phyloP scores from a whole-genome alignment of 2,329 filamentous ascomycete species.

The Fusarium compactum region DNA sequence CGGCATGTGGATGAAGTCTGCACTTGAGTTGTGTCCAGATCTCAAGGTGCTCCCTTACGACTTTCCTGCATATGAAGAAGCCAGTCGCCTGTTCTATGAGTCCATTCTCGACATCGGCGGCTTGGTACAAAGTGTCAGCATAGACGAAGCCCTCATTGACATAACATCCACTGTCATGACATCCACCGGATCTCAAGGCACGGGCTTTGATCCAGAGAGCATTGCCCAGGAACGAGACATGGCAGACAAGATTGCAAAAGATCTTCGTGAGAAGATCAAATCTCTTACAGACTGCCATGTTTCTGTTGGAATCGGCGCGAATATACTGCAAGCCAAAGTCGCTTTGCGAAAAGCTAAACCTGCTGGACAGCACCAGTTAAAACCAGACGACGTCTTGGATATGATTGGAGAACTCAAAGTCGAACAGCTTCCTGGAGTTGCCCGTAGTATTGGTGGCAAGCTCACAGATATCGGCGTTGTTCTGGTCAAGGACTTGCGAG shows the following conservation, averaged over 20 bases:
- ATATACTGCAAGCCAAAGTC: conserved; percentile 91
- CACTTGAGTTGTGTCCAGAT: conserved; percentile 83
- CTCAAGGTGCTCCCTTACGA: conserved; percentile 95
- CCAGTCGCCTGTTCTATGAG: conserved; percentile 88
- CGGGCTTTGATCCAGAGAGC: conserved; percentile 72
- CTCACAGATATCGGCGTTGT: conserved; percentile 88
- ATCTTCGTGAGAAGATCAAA: conserved; percentile 77
- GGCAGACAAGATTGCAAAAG: conserved; percentile 75
- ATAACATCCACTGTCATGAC: conserved; percentile 77
- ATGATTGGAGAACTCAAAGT: conserved; percentile 84
- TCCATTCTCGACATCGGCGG: conserved; percentile 83
- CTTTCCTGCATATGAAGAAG: conserved; percentile 93
- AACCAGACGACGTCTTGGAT: conserved; percentile 80
- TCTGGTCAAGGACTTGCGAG: conserved; percentile 84
- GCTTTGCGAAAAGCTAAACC: conserved; percentile 93
- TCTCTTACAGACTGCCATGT: conserved; percentile 84
- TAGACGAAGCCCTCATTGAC: conserved; percentile 94
- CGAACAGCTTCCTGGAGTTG: conserved; percentile 89
- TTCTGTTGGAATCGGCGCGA: conserved; percentile 91
- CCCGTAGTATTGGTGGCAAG: conserved; percentile 87
- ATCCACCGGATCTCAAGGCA: conserved; percentile 73
- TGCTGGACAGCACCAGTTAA: conserved; percentile 90
- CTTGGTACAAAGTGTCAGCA: conserved; percentile 93
- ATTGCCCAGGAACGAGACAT: conserved; percentile 82
- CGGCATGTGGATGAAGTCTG: conserved; percentile 99